A percentile compares a stretch with the other conserved stretches of the same genome.
Evolutionary conservation across 768 basidiomycete genomes (phyloP).

Genomic region (Suillus americanus): DNA sequence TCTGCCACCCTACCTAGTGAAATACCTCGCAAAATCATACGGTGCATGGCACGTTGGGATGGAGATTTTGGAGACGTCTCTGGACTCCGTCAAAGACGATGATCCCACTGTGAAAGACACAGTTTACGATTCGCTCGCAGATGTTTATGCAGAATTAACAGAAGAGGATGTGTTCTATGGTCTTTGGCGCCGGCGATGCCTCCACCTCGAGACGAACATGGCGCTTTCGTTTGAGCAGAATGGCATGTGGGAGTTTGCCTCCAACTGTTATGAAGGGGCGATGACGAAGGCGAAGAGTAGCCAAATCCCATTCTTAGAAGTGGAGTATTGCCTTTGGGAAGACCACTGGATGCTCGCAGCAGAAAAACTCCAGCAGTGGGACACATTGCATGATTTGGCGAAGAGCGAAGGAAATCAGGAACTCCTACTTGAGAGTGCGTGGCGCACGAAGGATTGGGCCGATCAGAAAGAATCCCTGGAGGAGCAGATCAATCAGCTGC

Average conservation of each 20-base stretch:
- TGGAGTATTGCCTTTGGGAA: slow-evolving; percentile 98
- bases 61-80: slow-evolving; percentile 80
- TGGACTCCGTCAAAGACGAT: slow-evolving; percentile 78
- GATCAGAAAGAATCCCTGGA: slow-evolving; percentile 77
- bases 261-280: slow-evolving; percentile 84
- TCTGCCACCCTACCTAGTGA: slow-evolving; percentile 91
- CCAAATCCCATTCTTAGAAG: slow-evolving; percentile 85
- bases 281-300: slow-evolving; percentile 84
- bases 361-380: slow-evolving; percentile 98
- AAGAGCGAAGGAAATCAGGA: slow-evolving; percentile 89
- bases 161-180: slow-evolving; percentile 99
- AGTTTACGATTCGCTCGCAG: slow-evolving; percentile 87
- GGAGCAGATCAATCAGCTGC: slow-evolving; percentile 74
- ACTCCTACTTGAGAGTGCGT: slow-evolving; percentile 90
- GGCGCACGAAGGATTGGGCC: slow-evolving; percentile 92
- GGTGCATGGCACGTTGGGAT: slow-evolving; percentile 92
- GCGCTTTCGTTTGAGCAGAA: slow-evolving; percentile 91
- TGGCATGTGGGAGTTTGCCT: slow-evolving; percentile 95
- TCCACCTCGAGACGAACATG: slow-evolving; percentile 88
- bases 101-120: slow-evolving; percentile 79
- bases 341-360: slow-evolving; percentile 98
- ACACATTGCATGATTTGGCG: slow-evolving; percentile 88
- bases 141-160: slow-evolving; percentile 91
- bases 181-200: slow-evolving; percentile 85
- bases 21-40: slow-evolving; percentile 95